Evolutionary conservation across 495 filamentous ascomycete species (phyloP).

Genomic region (Podospora australis): DNA sequence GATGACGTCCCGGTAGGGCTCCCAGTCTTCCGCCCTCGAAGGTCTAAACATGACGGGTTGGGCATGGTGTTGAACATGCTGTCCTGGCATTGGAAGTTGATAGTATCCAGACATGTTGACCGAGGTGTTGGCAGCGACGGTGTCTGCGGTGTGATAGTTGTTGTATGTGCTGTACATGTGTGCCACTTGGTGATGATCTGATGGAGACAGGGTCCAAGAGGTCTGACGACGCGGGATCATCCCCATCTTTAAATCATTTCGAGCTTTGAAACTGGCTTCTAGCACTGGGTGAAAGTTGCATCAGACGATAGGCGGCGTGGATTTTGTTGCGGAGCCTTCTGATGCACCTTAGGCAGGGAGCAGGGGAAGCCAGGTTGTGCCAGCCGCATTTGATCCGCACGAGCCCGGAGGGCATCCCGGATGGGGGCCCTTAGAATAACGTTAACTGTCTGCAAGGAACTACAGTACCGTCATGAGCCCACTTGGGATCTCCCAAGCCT

Average conservation of each 20-base stretch:
- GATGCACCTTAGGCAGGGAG: neutral
- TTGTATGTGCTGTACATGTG: neutral
- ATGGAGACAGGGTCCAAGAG: neutral
- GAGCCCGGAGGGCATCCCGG: neutral
- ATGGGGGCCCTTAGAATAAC: too few species aligned
- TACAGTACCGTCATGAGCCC: neutral
- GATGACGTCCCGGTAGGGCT: constrained; percentile 30
- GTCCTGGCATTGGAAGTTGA: constrained; percentile 2
- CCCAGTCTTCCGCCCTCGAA: constrained; percentile 32
- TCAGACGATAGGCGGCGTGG: neutral
- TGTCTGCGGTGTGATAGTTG: too few species aligned
- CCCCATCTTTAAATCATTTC: neutral
- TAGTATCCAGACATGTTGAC: constrained; percentile 12
- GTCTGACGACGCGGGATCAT: neutral
- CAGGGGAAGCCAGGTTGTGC: neutral
- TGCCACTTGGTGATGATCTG: neutral
- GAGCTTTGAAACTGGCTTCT: neutral
- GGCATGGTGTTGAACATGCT: constrained; percentile 2
- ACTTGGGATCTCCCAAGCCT: neutral
- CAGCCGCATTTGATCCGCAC: too few species aligned
- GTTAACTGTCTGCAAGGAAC: too few species aligned
- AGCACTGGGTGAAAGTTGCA: neutral
- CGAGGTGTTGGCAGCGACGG: neutral
- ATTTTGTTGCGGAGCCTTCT: neutral
- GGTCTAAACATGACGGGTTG: constrained; percentile 18